Evolutionary conservation across 352 stramenopile species (phyloP).

Genomic region (Globisporangium nagaii): DNA sequence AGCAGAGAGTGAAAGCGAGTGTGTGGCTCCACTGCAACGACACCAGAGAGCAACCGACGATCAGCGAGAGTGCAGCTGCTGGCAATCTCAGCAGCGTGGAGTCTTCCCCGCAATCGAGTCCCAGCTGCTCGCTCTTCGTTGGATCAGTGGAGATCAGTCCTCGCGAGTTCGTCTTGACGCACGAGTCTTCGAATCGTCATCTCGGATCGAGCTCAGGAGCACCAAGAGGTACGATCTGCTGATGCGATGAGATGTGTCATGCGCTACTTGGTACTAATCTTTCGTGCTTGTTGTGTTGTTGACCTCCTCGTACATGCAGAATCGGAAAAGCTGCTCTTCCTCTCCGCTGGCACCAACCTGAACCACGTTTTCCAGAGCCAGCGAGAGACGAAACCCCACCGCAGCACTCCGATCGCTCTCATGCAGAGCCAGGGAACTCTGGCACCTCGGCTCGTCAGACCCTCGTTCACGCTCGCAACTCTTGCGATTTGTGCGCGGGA

Average conservation of each 20-base stretch:
- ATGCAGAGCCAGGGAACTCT: conserved; percentile 1
- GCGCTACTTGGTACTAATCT: not conserved
- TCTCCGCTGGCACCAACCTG: conserved; percentile 41
- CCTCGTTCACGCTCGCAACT: conserved; percentile 29
- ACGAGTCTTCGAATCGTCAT: not conserved
- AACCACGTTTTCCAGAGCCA: conserved; percentile 10
- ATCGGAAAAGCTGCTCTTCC: conserved; percentile 26
- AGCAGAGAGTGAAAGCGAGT: not conserved
- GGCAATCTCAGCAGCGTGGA: not conserved
- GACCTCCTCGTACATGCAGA: no score
- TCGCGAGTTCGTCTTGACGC: not conserved
- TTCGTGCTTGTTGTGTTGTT: not conserved
- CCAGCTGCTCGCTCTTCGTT: not conserved
- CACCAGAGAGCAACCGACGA: not conserved
- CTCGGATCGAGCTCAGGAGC: not conserved
- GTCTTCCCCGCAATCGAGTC: not conserved
- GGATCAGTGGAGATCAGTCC: not conserved
- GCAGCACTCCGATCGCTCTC: no score
- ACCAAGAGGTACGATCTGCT: not conserved
- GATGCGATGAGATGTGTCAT: not conserved
- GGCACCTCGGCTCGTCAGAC: conserved; percentile 17
- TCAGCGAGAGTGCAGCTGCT: not conserved
- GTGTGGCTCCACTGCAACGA: conserved; percentile 15
- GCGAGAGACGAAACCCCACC: not conserved
- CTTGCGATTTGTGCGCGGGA: conserved; percentile 17